Evolutionary conservation across 2,329 filamentous ascomycete species (phyloP).

Genomic region (Phaeosphaeriaceae sp.): DNA sequence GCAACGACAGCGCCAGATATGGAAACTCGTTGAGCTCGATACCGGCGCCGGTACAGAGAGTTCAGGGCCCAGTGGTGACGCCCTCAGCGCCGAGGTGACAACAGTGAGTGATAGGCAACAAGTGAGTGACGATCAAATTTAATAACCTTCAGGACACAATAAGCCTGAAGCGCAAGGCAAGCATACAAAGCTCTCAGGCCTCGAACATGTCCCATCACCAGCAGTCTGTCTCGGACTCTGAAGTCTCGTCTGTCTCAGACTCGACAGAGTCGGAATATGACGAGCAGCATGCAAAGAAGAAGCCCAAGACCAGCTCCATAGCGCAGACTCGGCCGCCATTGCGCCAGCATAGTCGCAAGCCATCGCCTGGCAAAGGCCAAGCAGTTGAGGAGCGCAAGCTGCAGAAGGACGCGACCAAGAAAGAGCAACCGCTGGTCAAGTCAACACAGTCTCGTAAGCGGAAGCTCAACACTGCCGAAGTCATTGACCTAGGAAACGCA

Average conservation of each 20-base stretch:
- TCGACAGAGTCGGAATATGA: not conserved
- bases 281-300: not conserved
- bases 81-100: not conserved
- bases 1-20: not conserved
- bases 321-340: not conserved
- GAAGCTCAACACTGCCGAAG: not conserved
- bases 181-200: not conserved
- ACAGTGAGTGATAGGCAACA: not conserved
- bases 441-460: no score
- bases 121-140: not conserved
- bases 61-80: not conserved
- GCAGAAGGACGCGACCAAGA: no score
- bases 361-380: not conserved
- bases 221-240: not conserved
- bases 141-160: not conserved
- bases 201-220: not conserved
- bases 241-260: not conserved
- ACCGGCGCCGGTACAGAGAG: not conserved
- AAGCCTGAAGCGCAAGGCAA: not conserved
- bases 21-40: not conserved
- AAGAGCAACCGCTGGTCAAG: no score
- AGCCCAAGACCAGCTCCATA: not conserved
- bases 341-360: not conserved
- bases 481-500: not conserved
- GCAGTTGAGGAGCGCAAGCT: not conserved